Base-by-base conservation (phyloP, 352 stramenopile genomes). In the Nothophytophthora sp. region DNA sequence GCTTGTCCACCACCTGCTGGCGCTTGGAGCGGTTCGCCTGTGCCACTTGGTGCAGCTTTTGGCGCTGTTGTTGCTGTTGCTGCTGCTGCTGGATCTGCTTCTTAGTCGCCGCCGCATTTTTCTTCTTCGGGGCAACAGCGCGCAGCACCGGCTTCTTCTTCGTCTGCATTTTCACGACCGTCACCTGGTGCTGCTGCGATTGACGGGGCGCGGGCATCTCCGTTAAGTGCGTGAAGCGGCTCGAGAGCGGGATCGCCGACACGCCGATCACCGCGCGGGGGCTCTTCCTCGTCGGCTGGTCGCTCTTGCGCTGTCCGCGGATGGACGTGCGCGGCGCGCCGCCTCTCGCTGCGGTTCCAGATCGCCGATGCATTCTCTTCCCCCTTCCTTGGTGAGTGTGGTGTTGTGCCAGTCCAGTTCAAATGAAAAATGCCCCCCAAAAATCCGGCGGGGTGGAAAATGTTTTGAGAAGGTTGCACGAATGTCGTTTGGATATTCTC, bases 1-100 rank as follows among this genome's bases (percentile, higher is more conserved):
- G 81, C 60, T 87, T 86, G 53, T 79, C 75, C 25, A 93, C 73
- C 16, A 85, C 62, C 50, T 87, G 69, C 52, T 92, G 81, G 29
- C 85, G 85, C 69, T 95, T 90, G 19, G 50, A 60, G 33, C 76
- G 76, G 61, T 86, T 91, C 16, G 61, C 73, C 48, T 90, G 70
- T 19, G 63, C 50, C 16, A 87, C 70, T 29, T 86, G 60, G 39
- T 82, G 50, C 48, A 90, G 64, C 59, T 90, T 88, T 29, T 86
- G 60, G 39, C 81, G 50, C 48, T 89, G 64, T 56, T 90, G 87
- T 29, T 89, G 64, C 61, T 88, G 63, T 46, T 87, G 61, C 32
- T 86, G 56, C 19, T 86, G 69, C 46, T 75, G 56, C 29, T 66
- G 63, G 23, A 60, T 28, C 37, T 68, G 63, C 50, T 63, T 63